Base-by-base conservation (phyloP, 441 rosid genomes). In the Pelargonium citronellum region DNA sequence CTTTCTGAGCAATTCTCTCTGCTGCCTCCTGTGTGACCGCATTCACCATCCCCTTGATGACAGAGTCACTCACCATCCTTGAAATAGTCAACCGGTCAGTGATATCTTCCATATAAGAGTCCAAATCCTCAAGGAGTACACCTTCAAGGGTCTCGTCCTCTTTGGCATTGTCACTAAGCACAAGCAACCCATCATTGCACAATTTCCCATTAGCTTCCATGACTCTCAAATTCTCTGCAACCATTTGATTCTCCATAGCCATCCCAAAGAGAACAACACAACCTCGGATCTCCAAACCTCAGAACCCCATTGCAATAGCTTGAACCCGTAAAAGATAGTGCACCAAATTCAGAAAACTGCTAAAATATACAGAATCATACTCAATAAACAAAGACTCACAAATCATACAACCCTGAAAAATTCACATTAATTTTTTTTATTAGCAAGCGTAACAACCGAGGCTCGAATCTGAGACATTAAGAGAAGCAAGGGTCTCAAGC, bases 21-120 rank as follows among this genome's bases (percentile, higher is more conserved):
- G 82, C 83, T 63, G 96, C 95, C 67, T 87, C 89, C n/a, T 86
- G 83, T 74, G 91, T 85, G 67, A 90, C 78, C 0, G 96, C 99
- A 51, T 73, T 84, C 16, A 92, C 83, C 84, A 85, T 79, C 57
- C 93, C 99, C 81, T 79, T 90, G 22, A 89, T 78, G 71, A 95
- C 83, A 0, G 97, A 88, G 51, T 92, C 89, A 37, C 80, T 88
- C 47, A 95, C 99, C 85, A 84, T 85, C 70, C 97, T 87, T 0
- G 97, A 92, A 81, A 92, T 76, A 11, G 75, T 78, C 68, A 95
- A 70, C 4, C 91, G 75, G 12, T 81, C 86, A 7, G 72, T 73
- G 20, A 95, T 76, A 81, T 85, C 96, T 11, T 92, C 88, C 79
- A 72, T 79, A 67, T 83, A 91, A 4, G 80, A 81, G 71, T 95